These are phyloP conservation scores for Fomitiporia mediterranea DNA, from an alignment of 1,284 basidiomycete genomes.

Conservation along the genomic window DNA sequence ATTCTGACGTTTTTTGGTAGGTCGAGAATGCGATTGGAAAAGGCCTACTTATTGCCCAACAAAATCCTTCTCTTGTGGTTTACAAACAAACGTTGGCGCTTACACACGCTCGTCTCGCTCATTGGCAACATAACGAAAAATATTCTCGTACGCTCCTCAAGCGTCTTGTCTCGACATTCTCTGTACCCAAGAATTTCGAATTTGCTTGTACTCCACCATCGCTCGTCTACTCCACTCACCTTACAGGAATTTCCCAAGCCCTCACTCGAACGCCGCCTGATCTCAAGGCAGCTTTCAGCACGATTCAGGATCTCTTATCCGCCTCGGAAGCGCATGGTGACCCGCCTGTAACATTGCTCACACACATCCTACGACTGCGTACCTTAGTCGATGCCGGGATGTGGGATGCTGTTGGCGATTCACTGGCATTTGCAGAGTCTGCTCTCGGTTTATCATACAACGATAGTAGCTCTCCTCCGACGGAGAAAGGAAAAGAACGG, in stretches of 20 bases:
- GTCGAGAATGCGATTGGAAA: conserved; percentile 48
- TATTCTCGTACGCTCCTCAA: conserved; percentile 52
- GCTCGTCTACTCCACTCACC: conserved; percentile 47
- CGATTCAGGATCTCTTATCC: conserved; percentile 39
- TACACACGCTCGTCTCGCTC: conserved; percentile 53
- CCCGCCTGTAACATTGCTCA: conserved; percentile 40
- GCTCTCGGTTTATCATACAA: conserved; percentile 40
- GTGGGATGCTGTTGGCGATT: conserved; percentile 47
- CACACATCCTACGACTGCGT: conserved; percentile 46
- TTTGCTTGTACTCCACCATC: conserved; percentile 40
- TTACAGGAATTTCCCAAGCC: conserved; percentile 46
- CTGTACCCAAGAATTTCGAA: conserved; percentile 24
- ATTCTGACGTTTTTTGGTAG: conserved; percentile 27
- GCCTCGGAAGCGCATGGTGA: conserved; percentile 40
- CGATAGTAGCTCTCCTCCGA: conserved; percentile 4
- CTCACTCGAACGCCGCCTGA: conserved; percentile 31
- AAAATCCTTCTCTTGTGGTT: conserved; percentile 56
- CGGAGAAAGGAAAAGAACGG: conserved; percentile 20
- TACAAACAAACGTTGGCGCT: conserved; percentile 55
- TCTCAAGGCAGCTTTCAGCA: conserved; percentile 38
- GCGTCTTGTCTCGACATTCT: conserved; percentile 46
- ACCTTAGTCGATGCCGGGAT: conserved; percentile 46
- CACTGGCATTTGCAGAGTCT: conserved; percentile 41
- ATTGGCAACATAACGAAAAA: conserved; percentile 50
- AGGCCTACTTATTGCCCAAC: conserved; percentile 56